Percentiles rank a stretch among this genome's conserved stretches.
phyloP scores from a whole-genome alignment of 768 basidiomycete genomes.

The Phallus indusiatus region DNA sequence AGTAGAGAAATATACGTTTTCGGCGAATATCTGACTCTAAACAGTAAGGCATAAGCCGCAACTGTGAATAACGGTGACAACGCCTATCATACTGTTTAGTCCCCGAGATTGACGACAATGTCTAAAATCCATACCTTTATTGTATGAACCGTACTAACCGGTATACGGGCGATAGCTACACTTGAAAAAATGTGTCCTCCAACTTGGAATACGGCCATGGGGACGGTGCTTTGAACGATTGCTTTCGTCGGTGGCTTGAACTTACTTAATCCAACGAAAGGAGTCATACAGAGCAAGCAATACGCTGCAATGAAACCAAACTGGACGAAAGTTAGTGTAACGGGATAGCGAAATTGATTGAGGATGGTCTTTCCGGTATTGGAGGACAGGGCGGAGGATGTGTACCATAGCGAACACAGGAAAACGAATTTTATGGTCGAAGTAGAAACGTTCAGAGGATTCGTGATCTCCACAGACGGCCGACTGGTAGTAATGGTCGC shows the following conservation, averaged over 20 bases:
- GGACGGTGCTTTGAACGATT: slow-evolving; percentile 72
- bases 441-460: neutral
- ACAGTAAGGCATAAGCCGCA: slow-evolving; percentile 86
- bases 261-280: slow-evolving; percentile 53
- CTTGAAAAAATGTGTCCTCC: slow-evolving; percentile 97
- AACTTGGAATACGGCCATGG: slow-evolving; percentile 97
- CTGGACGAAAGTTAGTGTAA: slow-evolving; percentile 96
- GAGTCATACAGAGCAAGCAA: slow-evolving; percentile 79
- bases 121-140: slow-evolving; percentile 70
- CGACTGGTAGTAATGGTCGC: neutral
- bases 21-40: slow-evolving; percentile 86
- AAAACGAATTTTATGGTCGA: slow-evolving; percentile 52
- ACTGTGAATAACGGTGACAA: slow-evolving; percentile 96
- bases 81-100: slow-evolving; percentile 43
- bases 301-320: slow-evolving; percentile 90
- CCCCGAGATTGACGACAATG: neutral
- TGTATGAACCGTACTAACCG: slow-evolving; percentile 96
- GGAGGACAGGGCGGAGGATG: slow-evolving; percentile 84
- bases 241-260: slow-evolving; percentile 61
- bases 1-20: slow-evolving; percentile 89
- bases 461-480: neutral
- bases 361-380: slow-evolving; percentile 96
- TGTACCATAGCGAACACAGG: slow-evolving; percentile 89
- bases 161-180: slow-evolving; percentile 92
- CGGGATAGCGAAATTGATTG: slow-evolving; percentile 84